Evolutionary conservation across 192 early-diverging fungal species (phyloP), one percentile per base, ranked within the genome.

Genomic region (Paraglomus occultum): DNA sequence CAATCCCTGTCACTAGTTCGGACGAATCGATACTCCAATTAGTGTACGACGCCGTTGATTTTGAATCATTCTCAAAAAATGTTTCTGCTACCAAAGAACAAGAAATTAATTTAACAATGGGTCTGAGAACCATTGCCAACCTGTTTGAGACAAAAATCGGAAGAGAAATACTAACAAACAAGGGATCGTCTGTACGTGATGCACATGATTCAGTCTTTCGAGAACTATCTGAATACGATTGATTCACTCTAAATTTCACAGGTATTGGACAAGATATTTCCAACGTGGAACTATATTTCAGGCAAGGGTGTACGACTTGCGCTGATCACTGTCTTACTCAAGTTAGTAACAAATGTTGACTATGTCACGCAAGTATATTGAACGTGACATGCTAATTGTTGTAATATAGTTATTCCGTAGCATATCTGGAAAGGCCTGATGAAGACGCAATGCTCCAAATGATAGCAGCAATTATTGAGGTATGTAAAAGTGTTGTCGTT

Each of bases 1-100:
- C 83, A 3, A 59, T 67, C 38, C 74, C 86, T 14, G 74, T 86
- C 57, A 17, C 45, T 51, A 49, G 49, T n/a, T 11, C n/a, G 9
- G 54, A 59, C 8, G 20, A 58, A 15, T 51, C 18, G 38, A 59
- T 70, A 6, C n/a, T 70, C 49, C 17, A 59, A 31, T 22, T 70
- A 15, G 39, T 70, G 4, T 39, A 11, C n/a, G 42, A 57, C 8
- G 23, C 22, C 12, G 55, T 31, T 42, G 17, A 39, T 31, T 42
- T 70, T 14, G 51, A 6, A 20, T 17, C 23, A 1, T 70, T 44
- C 45, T 3, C 55, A 18, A 59, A 42, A 38, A 53, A 57, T 20
- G 18, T 4, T 18, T 2, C 9, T 39, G 45, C 55, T 15, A 49
- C 44, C 6, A 70, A 70, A 70, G 67, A 58, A 7, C 44, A 70